Evolutionary conservation across 345 rosid genomes (phyloP).

Genomic region (Aurinia saxatilis): DNA sequence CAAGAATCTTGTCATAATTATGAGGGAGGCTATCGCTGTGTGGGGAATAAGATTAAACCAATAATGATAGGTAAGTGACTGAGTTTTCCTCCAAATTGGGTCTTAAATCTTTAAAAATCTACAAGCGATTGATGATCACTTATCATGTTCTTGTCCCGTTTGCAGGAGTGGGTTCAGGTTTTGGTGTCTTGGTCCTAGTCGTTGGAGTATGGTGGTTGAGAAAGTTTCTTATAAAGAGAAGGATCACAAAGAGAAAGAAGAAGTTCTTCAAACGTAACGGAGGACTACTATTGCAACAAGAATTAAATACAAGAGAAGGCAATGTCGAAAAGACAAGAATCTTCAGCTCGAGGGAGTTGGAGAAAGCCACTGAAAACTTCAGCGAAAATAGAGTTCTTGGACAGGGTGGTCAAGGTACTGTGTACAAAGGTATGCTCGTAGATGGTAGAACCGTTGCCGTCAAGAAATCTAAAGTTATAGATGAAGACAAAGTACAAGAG

Average conservation of each 20-base stretch:
- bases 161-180: conserved; percentile 11
- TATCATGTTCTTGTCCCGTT: background rate
- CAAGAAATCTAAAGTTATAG: conserved; percentile 38
- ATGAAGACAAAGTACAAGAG: conserved; percentile 35
- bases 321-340: conserved; percentile 17
- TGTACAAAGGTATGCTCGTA: conserved; percentile 31
- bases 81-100: background rate
- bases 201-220: conserved; percentile 1
- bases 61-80: background rate
- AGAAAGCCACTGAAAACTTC: conserved; percentile 36
- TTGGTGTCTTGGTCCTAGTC: background rate
- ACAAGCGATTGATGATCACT: too few relatives aligned
- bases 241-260: background rate
- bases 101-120: background rate
- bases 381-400: conserved; percentile 30
- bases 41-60: background rate
- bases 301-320: background rate
- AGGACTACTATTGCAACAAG: conserved; percentile 30
- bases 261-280: conserved; percentile 22
- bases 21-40: background rate
- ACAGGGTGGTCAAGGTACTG: conserved; percentile 38
- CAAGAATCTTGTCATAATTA: background rate
- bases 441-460: conserved; percentile 34
- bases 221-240: background rate
- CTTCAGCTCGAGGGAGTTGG: conserved; percentile 31